These are phyloP conservation scores for Wickerhamomyces silvicola DNA, from an alignment of 805 yeast genomes.

Conservation along the genomic window DNA sequence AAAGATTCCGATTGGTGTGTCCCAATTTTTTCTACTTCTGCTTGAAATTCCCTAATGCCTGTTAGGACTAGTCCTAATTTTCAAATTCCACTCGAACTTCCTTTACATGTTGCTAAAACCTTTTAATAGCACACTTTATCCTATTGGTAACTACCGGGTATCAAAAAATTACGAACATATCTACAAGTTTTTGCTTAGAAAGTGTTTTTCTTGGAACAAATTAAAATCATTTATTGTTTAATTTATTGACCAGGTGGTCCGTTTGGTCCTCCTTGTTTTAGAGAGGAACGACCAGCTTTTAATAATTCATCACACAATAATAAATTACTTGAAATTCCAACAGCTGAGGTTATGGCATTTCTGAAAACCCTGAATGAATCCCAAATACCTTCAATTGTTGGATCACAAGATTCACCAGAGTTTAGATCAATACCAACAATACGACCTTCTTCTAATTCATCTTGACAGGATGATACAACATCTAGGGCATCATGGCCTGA, in stretches of 20 bases:
- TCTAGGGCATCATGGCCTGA: slow-evolving; percentile 94
- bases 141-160: too few species aligned
- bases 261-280: slow-evolving; percentile 50
- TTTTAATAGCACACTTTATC: too few species aligned
- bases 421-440: slow-evolving; percentile 86
- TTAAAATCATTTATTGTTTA: too few species aligned
- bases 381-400: slow-evolving; percentile 91
- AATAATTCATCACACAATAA: slow-evolving; percentile 91
- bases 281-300: slow-evolving; percentile 93
- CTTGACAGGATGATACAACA: slow-evolving; percentile 82
- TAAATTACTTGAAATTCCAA: slow-evolving; percentile 89
- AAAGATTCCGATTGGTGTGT: too few species aligned
- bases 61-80: too few species aligned
- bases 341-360: slow-evolving; percentile 87
- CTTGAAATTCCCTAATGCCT: too few species aligned
- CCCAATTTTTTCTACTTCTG: too few species aligned
- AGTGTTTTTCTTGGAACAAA: too few species aligned
- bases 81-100: too few species aligned
- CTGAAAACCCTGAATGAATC: slow-evolving; percentile 92
- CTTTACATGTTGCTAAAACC: too few species aligned
- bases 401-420: slow-evolving; percentile 94
- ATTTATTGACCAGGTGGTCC: slow-evolving; percentile 16
- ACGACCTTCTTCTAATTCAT: slow-evolving; percentile 74
- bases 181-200: background rate
- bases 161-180: too few species aligned